Percentiles rank a stretch among this genome's conserved stretches.
Conservation (phyloP, 768 basidiomycete genomes). For the Amylocystis lapponica region DNA sequence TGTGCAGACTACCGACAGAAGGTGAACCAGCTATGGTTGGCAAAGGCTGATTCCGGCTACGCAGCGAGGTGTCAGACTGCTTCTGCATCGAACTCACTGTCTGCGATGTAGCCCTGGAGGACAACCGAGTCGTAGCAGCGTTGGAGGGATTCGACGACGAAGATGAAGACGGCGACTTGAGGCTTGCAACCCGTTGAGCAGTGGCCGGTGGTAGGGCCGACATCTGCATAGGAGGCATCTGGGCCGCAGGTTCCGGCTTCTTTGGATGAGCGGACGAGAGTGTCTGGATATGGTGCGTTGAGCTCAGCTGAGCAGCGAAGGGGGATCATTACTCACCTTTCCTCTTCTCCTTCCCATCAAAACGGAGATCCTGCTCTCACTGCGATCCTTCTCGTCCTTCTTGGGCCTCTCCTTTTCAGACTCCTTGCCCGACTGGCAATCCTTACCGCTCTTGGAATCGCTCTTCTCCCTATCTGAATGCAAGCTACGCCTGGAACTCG, state of each 20-base stretch:
- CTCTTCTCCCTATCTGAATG: slow-evolving; percentile 50
- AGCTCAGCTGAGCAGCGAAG: slow-evolving; percentile 11
- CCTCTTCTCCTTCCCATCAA: slow-evolving; percentile 87
- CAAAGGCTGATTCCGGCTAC: slow-evolving; percentile 65
- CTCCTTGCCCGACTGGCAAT: slow-evolving; percentile 41
- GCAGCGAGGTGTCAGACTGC: slow-evolving; percentile 77
- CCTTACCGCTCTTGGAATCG: slow-evolving; percentile 47
- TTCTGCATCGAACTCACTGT: slow-evolving; percentile 86
- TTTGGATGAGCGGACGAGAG: slow-evolving; percentile 77
- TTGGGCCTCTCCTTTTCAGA: slow-evolving; percentile 55
- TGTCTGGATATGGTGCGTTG: slow-evolving; percentile 50
- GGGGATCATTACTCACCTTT: slow-evolving; percentile 52
- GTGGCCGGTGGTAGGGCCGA: slow-evolving; percentile 76
- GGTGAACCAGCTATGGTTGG: slow-evolving; percentile 95
- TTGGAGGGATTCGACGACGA: slow-evolving; percentile 40
- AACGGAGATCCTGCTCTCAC: slow-evolving; percentile 84
- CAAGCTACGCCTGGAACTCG: slow-evolving; percentile 75
- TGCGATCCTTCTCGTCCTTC: slow-evolving; percentile 78
- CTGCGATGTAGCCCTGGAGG: slow-evolving; percentile 70
- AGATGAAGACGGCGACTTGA: slow-evolving; percentile 51
- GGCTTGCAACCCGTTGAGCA: slow-evolving; percentile 77
- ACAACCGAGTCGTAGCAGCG: slow-evolving; percentile 28
- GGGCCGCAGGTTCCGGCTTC: slow-evolving; percentile 56
- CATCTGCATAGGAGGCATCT: slow-evolving; percentile 93
- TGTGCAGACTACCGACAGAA: slow-evolving; percentile 63